Conservation (phyloP, 768 basidiomycete species). For the Tricholomella constricta region DNA sequence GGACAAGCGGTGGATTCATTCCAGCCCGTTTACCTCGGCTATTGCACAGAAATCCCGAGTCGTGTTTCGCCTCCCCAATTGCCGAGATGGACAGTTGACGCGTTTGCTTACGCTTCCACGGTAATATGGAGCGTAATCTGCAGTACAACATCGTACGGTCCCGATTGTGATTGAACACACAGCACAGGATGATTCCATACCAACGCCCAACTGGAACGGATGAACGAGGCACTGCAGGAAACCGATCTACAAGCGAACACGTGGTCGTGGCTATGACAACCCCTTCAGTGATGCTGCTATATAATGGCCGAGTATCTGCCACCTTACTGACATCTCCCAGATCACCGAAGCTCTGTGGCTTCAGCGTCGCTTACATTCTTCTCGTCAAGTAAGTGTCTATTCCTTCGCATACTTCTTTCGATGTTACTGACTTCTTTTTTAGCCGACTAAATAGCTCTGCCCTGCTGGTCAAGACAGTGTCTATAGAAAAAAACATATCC, state of each 20-base stretch:
- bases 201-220: neutral
- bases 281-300: neutral
- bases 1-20: too few relatives aligned
- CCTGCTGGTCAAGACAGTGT: constrained; percentile 52
- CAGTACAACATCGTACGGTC: neutral
- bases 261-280: constrained; percentile 19
- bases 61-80: too few relatives aligned
- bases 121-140: too few relatives aligned
- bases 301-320: neutral
- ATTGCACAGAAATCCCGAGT: too few relatives aligned
- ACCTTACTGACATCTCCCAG: neutral
- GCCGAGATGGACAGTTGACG: too few relatives aligned
- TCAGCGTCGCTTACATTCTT: constrained; percentile 17
- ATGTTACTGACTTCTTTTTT: neutral
- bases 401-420: neutral
- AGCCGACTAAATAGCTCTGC: constrained; percentile 29
- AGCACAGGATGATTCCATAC: constrained; percentile 2
- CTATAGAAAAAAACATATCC: constrained; percentile 29
- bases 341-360: constrained; percentile 14
- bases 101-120: too few relatives aligned
- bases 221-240: constrained; percentile 6
- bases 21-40: too few relatives aligned
- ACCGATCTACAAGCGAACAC: constrained; percentile 1
- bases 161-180: neutral
- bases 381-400: constrained; percentile 1